Conservation (phyloP, 1,139 yeast species). For the Debaryomycetaceae sp. region DNA sequence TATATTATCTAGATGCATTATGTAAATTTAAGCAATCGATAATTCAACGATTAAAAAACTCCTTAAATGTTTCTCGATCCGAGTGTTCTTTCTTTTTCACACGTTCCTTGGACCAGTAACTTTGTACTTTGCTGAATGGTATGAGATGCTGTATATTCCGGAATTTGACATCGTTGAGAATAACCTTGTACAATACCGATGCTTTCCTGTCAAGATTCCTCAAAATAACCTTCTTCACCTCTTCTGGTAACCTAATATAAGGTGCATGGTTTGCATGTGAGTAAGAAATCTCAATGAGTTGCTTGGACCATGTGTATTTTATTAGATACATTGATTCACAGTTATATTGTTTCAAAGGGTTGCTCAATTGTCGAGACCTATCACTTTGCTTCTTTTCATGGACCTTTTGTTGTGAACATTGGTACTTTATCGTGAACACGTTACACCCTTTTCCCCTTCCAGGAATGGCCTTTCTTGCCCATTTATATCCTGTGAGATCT, state of each 20-base stretch:
- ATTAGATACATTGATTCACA: constrained; percentile 15
- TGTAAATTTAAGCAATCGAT: neutral
- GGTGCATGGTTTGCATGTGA: constrained; percentile 14
- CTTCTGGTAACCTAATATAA: constrained; percentile 15
- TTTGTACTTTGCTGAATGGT: constrained; percentile 16
- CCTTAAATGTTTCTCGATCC: constrained; percentile 16
- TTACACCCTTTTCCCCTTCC: constrained; percentile 16
- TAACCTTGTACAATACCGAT: constrained; percentile 13
- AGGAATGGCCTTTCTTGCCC: constrained; percentile 18
- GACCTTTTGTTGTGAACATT: constrained; percentile 16
- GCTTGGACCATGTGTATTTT: constrained; percentile 14
- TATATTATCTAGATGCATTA: neutral
- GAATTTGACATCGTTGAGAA: constrained; percentile 10
- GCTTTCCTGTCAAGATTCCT: constrained; percentile 16
- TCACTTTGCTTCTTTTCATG: constrained; percentile 3
- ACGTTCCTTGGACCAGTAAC: constrained; percentile 18
- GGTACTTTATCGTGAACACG: constrained; percentile 15
- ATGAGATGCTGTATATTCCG: constrained; percentile 12
- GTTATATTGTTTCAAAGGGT: constrained; percentile 16
- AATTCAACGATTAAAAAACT: constrained; percentile 8
- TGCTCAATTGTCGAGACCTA: constrained; percentile 13
- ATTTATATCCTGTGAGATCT: constrained; percentile 14
- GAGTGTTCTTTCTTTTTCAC: constrained; percentile 11
- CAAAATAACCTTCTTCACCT: constrained; percentile 14
- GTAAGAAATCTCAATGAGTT: constrained; percentile 12